Evolutionary conservation across 345 rosid species (phyloP), one percentile per base, ranked within the genome.

Genomic region (Salix viminalis): DNA sequence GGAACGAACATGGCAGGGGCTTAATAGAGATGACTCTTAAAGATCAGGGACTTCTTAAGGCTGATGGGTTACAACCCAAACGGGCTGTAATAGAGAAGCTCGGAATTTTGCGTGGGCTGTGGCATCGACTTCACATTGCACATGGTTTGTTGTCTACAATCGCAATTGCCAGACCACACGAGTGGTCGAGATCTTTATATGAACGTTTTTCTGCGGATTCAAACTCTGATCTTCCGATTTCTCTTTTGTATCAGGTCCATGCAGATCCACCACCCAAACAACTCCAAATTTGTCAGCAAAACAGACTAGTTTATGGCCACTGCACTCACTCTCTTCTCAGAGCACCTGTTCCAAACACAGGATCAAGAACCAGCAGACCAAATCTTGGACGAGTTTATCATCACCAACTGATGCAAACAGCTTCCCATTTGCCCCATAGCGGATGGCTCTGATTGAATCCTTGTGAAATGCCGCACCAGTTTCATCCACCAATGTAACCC

Each of bases 201-300:
- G 1, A n/a, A 56, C 13, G 23, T 56, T 56, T 9, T n/a, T 23
- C 62, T 1, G 62, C 28, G 14, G 62, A 23, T 56, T 56, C 62
- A 56, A n/a, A 56, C 26, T n/a, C 62, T 56, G 26, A 56, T 2
- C 28, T 8, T 8, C 62, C 62, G 9, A n/a, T 9, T 14, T 3
- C 23, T 10, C 62, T 70, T 83, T 79, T 36, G 84, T 88, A 37
- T 80, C 85, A 78, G 84, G 69, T 50, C 79, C 92, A 50, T 82
- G 85, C 41, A 88, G 76, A 79, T 83, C 87, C 80, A 91, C 86
- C 79, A 88, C 94, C 97, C 99, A 91, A 72, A 94, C 97, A 83
- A 88, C 96, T 86, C 98, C 98, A 81, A 96, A 96, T 82, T 94
- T 94, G 79, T 96, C 98, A 72, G 98, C 94, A 78, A 87, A 96